Evolutionary conservation across 805 yeast genomes (phyloP).

Genomic region (Dipodascus geniculatus): DNA sequence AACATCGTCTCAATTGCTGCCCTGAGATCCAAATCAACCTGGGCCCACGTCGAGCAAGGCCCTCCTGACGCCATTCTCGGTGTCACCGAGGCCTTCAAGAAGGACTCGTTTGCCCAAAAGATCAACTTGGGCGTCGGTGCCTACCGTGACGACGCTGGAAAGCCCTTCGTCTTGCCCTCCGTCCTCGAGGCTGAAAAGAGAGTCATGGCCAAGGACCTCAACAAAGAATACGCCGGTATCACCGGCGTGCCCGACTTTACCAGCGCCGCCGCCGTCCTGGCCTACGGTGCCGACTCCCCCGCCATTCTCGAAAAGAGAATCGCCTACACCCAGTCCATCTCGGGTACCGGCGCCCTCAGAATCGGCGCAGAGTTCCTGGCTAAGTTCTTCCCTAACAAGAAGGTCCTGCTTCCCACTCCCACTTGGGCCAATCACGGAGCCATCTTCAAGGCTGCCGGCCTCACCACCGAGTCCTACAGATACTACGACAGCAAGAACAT

Average conservation of each 20-base stretch:
- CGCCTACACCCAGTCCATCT: slow-evolving; percentile 76
- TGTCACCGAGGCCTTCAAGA: slow-evolving; percentile 59
- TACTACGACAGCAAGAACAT: slow-evolving; percentile 58
- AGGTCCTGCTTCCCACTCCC: slow-evolving; percentile 68
- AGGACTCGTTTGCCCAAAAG: slow-evolving; percentile 40
- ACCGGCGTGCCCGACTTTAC: slow-evolving; percentile 65
- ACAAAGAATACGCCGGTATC: slow-evolving; percentile 83
- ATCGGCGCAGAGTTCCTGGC: slow-evolving; percentile 69
- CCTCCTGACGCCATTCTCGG: slow-evolving; percentile 82
- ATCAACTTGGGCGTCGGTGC: slow-evolving; percentile 75
- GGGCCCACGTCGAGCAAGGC: slow-evolving; percentile 38
- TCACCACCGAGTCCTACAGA: slow-evolving; percentile 46
- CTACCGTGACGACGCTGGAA: slow-evolving; percentile 80
- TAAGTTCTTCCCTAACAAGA: slow-evolving; percentile 43
- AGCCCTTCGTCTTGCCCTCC: slow-evolving; percentile 79
- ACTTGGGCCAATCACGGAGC: slow-evolving; percentile 93
- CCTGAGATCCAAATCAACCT: slow-evolving; percentile 16
- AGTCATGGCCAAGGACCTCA: slow-evolving; percentile 37
- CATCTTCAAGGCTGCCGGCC: slow-evolving; percentile 64
- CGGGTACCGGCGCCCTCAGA: slow-evolving; percentile 92
- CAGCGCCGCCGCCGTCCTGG: slow-evolving; percentile 51
- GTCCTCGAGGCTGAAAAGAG: slow-evolving; percentile 53
- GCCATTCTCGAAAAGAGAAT: slow-evolving; percentile 52
- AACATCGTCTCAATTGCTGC: background rate
- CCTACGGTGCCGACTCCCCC: slow-evolving; percentile 54